phyloP scores from a whole-genome alignment of 2,329 filamentous ascomycete genomes.

The Eutypella sp. region DNA sequence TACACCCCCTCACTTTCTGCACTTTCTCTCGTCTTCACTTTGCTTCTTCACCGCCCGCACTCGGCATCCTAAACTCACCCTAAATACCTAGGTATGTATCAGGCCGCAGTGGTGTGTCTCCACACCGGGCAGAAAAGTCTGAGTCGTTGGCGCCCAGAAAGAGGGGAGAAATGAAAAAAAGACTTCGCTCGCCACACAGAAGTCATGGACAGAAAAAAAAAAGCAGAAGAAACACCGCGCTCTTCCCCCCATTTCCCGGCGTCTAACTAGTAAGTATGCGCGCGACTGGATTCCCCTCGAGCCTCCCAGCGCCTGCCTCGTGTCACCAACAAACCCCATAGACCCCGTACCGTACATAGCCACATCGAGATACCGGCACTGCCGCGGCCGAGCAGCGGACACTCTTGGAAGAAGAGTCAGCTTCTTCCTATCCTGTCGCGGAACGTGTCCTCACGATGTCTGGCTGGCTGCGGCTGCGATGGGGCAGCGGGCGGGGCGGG shows the following conservation, averaged over 20 bases:
- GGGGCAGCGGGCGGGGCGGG: constrained; percentile 5
- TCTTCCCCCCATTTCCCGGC: neutral
- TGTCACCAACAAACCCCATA: neutral
- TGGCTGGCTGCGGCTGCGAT: constrained; percentile 9
- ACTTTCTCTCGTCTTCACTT: no score
- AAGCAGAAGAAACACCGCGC: neutral
- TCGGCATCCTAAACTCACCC: neutral
- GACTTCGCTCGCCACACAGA: no score
- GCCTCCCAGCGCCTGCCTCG: neutral
- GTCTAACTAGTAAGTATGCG: neutral
- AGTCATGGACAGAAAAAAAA: neutral
- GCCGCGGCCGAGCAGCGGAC: neutral
- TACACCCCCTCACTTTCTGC: no score
- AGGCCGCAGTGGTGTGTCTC: neutral
- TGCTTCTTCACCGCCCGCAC: no score
- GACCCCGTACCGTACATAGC: neutral
- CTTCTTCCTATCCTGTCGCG: neutral
- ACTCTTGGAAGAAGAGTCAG: neutral
- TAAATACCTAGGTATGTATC: neutral
- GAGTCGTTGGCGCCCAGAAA: neutral
- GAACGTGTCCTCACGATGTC: neutral
- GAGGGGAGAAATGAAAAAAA: neutral
- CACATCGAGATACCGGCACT: neutral
- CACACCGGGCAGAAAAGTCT: neutral
- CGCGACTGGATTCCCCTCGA: neutral